phyloP scores from a whole-genome alignment of 176 grass and related monocot species.

The Cymbopogon citratus region DNA sequence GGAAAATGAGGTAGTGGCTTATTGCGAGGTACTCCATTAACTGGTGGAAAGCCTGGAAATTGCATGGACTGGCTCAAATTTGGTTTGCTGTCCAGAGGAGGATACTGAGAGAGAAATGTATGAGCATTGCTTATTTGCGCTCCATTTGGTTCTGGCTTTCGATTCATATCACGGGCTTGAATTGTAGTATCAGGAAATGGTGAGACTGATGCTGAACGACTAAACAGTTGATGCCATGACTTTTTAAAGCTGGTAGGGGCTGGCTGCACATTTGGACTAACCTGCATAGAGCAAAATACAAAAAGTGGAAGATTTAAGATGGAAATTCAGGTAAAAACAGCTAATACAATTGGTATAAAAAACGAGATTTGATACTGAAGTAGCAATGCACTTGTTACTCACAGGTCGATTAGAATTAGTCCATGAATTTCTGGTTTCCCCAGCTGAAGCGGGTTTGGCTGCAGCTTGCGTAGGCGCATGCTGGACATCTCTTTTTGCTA shows the following conservation, averaged over 20 bases:
- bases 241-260: conserved; percentile 49
- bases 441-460: conserved; percentile 37
- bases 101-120: conserved; percentile 35
- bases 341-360: not conserved
- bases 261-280: conserved; percentile 55
- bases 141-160: conserved; percentile 31
- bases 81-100: conserved; percentile 41
- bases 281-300: conserved; percentile 42
- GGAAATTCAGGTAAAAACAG: conserved; percentile 8
- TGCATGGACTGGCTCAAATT: conserved; percentile 29
- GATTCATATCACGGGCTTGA: conserved; percentile 29
- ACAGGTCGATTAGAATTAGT: conserved; percentile 49
- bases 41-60: conserved; percentile 39
- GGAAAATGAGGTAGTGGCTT: conserved; percentile 32
- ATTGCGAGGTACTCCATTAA: conserved; percentile 20
- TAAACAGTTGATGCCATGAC: conserved; percentile 84
- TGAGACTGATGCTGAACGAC: conserved; percentile 54
- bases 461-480: conserved; percentile 28
- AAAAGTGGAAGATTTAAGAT: not conserved
- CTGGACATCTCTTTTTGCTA: conserved; percentile 49
- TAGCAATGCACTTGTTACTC: conserved; percentile 36
- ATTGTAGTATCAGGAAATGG: conserved; percentile 43
- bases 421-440: conserved; percentile 48
- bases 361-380: not conserved
- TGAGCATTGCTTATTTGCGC: conserved; percentile 41